Evolutionary conservation across 202 grass and related monocot species (phyloP).

Genomic region (Schoenoplectus triqueter): DNA sequence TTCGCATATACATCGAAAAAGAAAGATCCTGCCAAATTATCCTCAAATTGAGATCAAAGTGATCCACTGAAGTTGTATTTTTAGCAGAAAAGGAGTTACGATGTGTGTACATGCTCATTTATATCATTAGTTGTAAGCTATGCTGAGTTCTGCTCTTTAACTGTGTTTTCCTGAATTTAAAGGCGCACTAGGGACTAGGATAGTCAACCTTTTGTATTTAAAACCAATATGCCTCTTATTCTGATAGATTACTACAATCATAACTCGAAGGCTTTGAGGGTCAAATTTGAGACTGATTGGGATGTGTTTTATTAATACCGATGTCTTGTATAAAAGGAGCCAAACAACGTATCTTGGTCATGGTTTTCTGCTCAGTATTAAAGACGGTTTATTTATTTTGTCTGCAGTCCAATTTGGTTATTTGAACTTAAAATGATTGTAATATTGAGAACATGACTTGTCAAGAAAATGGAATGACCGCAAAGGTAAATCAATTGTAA

Average conservation of each 20-base stretch:
- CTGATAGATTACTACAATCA: not conserved
- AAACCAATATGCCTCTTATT: not conserved
- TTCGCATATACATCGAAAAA: constrained; percentile 55
- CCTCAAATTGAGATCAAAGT: constrained; percentile 17
- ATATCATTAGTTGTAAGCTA: constrained; percentile 22
- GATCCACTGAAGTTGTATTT: constrained; percentile 35
- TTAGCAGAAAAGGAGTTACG: constrained; percentile 19
- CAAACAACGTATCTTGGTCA: not conserved
- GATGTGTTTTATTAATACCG: not conserved
- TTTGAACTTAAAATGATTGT: not conserved
- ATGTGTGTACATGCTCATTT: constrained; percentile 47
- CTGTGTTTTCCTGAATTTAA: constrained; percentile 2
- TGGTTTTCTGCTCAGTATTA: not conserved
- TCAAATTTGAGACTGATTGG: constrained; percentile 11
- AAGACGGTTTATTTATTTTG: not conserved
- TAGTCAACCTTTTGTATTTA: constrained; percentile 20
- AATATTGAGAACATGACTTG: not conserved
- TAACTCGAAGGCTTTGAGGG: not conserved
- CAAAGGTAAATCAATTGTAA: not conserved
- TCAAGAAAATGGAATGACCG: not conserved
- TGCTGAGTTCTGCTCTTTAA: not conserved
- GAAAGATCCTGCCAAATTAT: constrained; percentile 27
- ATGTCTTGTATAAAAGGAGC: not conserved
- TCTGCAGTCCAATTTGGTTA: not conserved
- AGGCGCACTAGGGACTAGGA: not conserved